A percentile compares a stretch with the other conserved stretches of the same genome.
These are phyloP conservation scores for Botrytis hyacinthi DNA, from an alignment of 2,329 filamentous ascomycete species.

Conservation along the genomic window DNA sequence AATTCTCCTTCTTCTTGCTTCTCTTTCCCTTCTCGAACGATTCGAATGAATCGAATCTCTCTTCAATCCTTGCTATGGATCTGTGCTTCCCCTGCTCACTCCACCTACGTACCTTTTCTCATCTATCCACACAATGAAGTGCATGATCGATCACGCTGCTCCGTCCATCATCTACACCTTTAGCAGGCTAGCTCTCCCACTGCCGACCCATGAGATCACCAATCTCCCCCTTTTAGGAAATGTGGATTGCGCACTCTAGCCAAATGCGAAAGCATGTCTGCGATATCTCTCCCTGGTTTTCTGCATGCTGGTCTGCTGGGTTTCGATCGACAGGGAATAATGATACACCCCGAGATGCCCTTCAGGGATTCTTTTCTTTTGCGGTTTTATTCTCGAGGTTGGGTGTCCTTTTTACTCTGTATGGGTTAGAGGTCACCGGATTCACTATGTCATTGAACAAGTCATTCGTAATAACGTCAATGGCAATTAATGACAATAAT, in stretches of 20 bases:
- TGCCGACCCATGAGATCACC: slow-evolving; percentile 9
- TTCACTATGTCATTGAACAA: neutral
- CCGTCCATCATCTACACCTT: neutral
- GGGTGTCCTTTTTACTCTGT: neutral
- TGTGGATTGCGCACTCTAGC: neutral
- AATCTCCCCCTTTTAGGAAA: neutral
- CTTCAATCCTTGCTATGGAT: neutral
- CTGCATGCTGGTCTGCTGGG: neutral
- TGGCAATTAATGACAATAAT: neutral
- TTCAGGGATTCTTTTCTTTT: neutral
- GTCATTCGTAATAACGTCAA: neutral
- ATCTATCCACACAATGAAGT: neutral
- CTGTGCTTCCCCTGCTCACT: neutral
- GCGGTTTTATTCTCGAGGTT: neutral
- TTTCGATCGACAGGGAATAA: neutral
- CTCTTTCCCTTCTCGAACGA: slow-evolving; percentile 1
- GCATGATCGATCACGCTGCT: neutral
- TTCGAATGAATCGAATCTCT: neutral
- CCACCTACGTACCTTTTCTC: neutral
- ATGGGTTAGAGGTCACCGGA: neutral
- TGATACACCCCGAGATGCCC: neutral
- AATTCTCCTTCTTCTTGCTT: neutral
- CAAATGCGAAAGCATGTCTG: neutral
- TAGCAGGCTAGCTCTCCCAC: neutral
- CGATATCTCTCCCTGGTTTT: neutral